These are phyloP conservation scores for Pseudogymnoascus sp. DNA, from an alignment of 2,329 filamentous ascomycete genomes.

Conservation along the genomic window DNA sequence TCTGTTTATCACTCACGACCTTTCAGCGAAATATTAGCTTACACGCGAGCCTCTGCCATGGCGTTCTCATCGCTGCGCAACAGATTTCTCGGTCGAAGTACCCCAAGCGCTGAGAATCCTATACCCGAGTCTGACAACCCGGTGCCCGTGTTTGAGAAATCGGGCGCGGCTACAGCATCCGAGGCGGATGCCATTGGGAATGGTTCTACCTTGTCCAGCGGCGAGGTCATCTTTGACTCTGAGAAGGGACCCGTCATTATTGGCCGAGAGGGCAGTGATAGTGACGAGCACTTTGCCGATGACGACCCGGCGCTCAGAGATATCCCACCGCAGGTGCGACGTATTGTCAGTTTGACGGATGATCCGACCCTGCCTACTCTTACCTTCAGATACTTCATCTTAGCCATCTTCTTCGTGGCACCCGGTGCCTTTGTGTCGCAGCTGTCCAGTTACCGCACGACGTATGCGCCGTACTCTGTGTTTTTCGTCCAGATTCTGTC, in stretches of 20 bases:
- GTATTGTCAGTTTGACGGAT: constrained; percentile 51
- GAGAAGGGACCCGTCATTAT: background rate
- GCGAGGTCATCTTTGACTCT: background rate
- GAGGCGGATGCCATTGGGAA: background rate
- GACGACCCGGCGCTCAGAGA: constrained; percentile 47
- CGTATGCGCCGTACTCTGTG: constrained; percentile 47
- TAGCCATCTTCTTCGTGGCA: constrained; percentile 49
- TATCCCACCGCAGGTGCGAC: constrained; percentile 49
- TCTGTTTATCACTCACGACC: background rate
- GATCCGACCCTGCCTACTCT: constrained; percentile 50
- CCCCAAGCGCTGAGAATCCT: background rate
- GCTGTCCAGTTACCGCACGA: constrained; percentile 52
- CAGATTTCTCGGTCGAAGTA: background rate
- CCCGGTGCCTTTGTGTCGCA: constrained; percentile 53
- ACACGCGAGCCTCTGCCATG: background rate
- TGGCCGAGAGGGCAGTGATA: background rate
- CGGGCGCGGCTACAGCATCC: background rate
- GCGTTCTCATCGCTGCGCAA: constrained; percentile 1
- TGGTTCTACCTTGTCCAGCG: background rate
- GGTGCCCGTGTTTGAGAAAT: background rate
- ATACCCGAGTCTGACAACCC: background rate
- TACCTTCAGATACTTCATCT: constrained; percentile 54
- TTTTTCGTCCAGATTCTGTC: constrained; percentile 54
- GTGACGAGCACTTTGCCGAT: constrained; percentile 29
- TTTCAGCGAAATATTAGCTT: background rate